Percentiles rank a stretch among this genome's conserved stretches.
Conservation (phyloP, 371 early-diverging fungal genomes). For the Thermomucor indicae-seudaticae region DNA sequence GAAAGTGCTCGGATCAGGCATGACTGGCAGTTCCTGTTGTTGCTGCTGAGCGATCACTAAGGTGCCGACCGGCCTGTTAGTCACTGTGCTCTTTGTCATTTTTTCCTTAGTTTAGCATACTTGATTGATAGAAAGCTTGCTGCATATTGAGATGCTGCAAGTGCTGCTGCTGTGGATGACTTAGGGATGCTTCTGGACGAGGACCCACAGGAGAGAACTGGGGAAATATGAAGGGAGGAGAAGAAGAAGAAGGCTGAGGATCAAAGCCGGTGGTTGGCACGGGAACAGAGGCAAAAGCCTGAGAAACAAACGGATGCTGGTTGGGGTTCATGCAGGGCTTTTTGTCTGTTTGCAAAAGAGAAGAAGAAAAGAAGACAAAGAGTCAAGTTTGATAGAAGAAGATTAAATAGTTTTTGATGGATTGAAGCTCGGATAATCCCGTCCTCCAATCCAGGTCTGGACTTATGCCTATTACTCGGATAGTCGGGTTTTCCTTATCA, state of each 20-base stretch:
- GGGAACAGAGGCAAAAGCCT: neutral
- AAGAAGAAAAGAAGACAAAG: neutral
- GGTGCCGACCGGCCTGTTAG: neutral
- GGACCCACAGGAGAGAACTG: conserved; percentile 1
- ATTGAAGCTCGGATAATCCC: too few species aligned
- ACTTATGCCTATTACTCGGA: too few species aligned
- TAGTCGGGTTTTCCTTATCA: too few species aligned
- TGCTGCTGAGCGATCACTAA: conserved; percentile 5
- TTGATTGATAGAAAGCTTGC: conserved; percentile 2
- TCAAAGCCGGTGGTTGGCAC: neutral
- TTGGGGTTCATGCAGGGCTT: too few species aligned
- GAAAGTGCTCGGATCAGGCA: too few species aligned
- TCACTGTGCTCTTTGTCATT: neutral
- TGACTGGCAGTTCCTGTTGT: conserved; percentile 2
- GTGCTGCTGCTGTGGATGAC: conserved; percentile 6
- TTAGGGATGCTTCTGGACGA: neutral
- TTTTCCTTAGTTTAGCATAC: neutral
- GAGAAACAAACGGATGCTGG: too few species aligned
- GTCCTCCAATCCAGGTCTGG: too few species aligned
- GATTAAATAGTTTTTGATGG: neutral
- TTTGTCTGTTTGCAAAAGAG: too few species aligned
- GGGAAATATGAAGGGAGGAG: neutral
- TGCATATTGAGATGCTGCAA: conserved; percentile 7
- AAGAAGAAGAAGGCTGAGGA: neutral
- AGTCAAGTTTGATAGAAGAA: neutral